Conservation (phyloP, 2,329 filamentous ascomycete genomes). For the Calonectria hawksworthii region DNA sequence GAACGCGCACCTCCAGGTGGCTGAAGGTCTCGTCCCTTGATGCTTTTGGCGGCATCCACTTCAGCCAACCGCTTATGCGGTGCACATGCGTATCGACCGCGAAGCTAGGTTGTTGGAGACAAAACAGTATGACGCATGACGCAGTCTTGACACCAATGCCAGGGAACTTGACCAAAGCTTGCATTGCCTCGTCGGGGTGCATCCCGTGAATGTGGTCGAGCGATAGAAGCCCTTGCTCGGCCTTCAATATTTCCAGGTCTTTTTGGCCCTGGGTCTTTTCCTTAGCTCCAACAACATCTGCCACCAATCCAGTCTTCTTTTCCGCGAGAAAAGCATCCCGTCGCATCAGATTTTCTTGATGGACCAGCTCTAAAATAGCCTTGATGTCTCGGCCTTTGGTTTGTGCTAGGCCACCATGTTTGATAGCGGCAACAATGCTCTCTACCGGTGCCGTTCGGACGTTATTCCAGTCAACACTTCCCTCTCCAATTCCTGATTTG, state of each 20-base stretch:
- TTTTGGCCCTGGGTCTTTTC: constrained; percentile 45
- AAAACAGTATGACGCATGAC: constrained; percentile 47
- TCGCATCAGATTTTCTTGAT: constrained; percentile 42
- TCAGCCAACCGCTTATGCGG: constrained; percentile 43
- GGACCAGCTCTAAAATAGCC: constrained; percentile 42
- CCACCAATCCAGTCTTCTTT: constrained; percentile 34
- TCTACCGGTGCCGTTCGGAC: constrained; percentile 42
- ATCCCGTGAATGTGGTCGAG: constrained; percentile 46
- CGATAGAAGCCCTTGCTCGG: constrained; percentile 43
- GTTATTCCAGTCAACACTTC: constrained; percentile 46
- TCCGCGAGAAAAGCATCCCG: constrained; percentile 42
- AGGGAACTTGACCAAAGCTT: constrained; percentile 44
- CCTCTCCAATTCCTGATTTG: constrained; percentile 43
- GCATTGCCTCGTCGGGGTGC: constrained; percentile 46
- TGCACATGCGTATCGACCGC: constrained; percentile 47
- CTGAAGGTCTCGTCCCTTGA: constrained; percentile 45
- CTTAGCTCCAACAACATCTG: constrained; percentile 34
- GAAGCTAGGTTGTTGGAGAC: constrained; percentile 46
- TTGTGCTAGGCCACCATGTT: constrained; percentile 62
- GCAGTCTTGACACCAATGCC: constrained; percentile 47
- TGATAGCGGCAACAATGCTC: constrained; percentile 71
- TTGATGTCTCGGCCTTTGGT: constrained; percentile 47
- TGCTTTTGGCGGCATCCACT: constrained; percentile 45
- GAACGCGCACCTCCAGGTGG: constrained; percentile 45
- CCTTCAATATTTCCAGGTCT: constrained; percentile 45